Percentiles rank a stretch among this genome's conserved stretches.
Conservation (phyloP, 768 basidiomycete genomes). For the Calocybe cyanea region DNA sequence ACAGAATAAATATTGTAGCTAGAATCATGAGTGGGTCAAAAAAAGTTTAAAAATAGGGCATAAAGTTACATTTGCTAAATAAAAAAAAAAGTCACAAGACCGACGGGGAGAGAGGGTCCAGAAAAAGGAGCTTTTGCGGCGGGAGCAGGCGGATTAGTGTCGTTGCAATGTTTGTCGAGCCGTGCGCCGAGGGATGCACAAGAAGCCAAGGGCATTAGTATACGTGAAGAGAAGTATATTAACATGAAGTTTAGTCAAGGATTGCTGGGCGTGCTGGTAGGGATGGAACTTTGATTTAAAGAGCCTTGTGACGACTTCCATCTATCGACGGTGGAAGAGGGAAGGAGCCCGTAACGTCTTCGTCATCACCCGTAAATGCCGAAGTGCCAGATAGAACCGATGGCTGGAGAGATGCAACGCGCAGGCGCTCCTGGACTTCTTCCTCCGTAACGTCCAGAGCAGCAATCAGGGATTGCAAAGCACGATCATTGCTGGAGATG, state of each 20-base stretch:
- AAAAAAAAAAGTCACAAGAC: no score
- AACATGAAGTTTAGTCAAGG: background rate
- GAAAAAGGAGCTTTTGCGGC: no score
- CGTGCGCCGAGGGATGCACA: background rate
- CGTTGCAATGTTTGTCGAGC: background rate
- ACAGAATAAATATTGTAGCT: no score
- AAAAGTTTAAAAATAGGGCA: no score
- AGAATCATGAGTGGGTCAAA: no score
- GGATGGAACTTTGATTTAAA: conserved; percentile 5
- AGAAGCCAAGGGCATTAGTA: conserved; percentile 1
- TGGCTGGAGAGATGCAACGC: conserved; percentile 58
- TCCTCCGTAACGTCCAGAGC: conserved; percentile 53
- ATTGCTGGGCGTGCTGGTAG: no score
- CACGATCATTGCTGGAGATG: conserved; percentile 45
- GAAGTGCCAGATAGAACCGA: conserved; percentile 37
- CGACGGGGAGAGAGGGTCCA: no score
- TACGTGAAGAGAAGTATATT: conserved; percentile 3
- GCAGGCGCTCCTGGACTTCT: conserved; percentile 44
- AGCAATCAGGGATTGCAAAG: conserved; percentile 62
- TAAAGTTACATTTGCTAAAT: no score
- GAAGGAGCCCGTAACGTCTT: conserved; percentile 36
- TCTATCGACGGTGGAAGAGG: conserved; percentile 32
- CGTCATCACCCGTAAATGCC: conserved; percentile 28
- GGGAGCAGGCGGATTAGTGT: no score
- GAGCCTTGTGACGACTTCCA: conserved; percentile 5